phyloP scores from a whole-genome alignment of 768 basidiomycete species.

The Kwoniella heveanensis region DNA sequence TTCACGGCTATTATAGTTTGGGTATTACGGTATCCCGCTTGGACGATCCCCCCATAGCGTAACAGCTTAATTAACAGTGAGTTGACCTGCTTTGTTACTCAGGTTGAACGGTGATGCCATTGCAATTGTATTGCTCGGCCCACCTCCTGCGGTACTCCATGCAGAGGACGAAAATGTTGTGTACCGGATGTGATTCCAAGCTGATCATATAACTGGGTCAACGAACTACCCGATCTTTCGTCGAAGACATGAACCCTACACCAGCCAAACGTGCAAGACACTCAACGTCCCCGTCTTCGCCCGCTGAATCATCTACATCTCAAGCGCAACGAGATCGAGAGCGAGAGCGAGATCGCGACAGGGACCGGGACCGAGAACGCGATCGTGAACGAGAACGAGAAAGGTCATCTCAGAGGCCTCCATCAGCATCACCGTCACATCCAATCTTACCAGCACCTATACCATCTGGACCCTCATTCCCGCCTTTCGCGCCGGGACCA shows the following conservation, averaged over 20 bases:
- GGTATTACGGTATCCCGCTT: neutral
- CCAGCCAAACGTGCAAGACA: constrained; percentile 27
- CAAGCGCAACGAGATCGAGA: neutral
- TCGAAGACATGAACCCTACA: constrained; percentile 25
- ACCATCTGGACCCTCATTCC: constrained; percentile 24
- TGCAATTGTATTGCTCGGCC: neutral
- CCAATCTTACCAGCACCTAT: constrained; percentile 29
- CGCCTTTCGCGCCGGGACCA: constrained; percentile 28
- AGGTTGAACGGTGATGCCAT: neutral
- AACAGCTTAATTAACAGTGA: no score
- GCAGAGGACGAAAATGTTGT: neutral
- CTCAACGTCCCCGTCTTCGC: constrained; percentile 20
- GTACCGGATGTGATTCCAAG: neutral
- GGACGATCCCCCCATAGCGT: no score
- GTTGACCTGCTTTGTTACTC: neutral
- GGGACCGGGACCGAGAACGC: neutral
- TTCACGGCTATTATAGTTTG: neutral
- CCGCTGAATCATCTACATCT: constrained; percentile 22
- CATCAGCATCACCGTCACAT: constrained; percentile 27
- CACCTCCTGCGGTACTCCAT: neutral
- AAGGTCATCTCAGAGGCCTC: constrained; percentile 4
- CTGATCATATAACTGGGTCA: neutral
- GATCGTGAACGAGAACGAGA: neutral
- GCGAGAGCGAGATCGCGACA: neutral
- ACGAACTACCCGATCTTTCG: neutral